A percentile compares a stretch with the other conserved stretches of the same genome.
Conservation (phyloP, 2,329 filamentous ascomycete genomes). For the Zymoseptoria ardabiliae region DNA sequence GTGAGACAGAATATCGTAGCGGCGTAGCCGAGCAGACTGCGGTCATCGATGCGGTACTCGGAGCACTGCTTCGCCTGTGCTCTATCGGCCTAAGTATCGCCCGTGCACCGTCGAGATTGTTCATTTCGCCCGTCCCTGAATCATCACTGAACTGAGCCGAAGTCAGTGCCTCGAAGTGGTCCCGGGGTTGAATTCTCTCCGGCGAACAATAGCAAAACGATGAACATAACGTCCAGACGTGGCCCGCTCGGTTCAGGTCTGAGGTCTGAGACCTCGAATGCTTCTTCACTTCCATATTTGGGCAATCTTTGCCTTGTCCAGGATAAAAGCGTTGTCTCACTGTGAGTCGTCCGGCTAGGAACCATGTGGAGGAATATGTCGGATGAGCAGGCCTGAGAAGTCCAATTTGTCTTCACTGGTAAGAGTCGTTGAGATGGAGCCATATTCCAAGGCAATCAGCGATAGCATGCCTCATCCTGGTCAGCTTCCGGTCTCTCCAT, state of each 20-base stretch:
- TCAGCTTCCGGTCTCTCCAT: background rate
- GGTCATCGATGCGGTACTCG: background rate
- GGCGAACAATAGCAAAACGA: background rate
- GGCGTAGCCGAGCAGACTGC: no score
- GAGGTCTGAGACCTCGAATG: background rate
- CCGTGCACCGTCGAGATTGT: background rate
- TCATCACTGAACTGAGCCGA: background rate
- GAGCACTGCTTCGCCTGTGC: background rate
- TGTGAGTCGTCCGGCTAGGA: background rate
- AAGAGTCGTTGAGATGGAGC: background rate
- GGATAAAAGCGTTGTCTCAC: background rate
- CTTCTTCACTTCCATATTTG: background rate
- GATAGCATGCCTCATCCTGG: background rate
- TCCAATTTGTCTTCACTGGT: background rate
- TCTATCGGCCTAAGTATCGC: background rate
- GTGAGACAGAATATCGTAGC: background rate
- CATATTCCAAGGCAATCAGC: background rate
- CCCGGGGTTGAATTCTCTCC: background rate
- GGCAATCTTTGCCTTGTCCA: background rate
- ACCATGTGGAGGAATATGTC: background rate
- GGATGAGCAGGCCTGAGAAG: background rate
- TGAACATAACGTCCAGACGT: background rate
- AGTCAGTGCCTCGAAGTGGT: background rate
- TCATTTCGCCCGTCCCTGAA: background rate
- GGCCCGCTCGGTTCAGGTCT: no score